These are phyloP conservation scores for Rhodotorula kratochvilovae DNA, from an alignment of 768 basidiomycete genomes.

Conservation along the genomic window DNA sequence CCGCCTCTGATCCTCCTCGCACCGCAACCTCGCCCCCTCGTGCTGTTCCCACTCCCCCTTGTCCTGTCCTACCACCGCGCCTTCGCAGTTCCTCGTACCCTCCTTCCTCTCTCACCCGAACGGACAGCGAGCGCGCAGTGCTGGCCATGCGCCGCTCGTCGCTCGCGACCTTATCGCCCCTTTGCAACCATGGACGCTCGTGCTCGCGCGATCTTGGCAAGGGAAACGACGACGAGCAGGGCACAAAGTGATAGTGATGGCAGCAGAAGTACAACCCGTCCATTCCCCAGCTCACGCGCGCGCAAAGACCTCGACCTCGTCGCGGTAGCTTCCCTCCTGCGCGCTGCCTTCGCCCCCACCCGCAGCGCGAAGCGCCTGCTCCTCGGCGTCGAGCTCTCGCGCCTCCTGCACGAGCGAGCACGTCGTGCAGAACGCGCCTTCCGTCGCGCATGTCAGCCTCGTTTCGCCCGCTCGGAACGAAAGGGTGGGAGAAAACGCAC, in stretches of 20 bases:
- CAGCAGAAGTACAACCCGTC: too few relatives aligned
- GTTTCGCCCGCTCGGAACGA: not conserved
- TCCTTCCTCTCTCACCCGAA: not conserved
- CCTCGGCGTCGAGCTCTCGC: slow-evolving; percentile 36
- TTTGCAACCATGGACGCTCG: not conserved
- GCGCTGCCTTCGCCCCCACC: not conserved
- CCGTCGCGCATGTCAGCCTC: not conserved
- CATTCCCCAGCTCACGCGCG: too few relatives aligned
- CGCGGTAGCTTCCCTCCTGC: slow-evolving; percentile 12
- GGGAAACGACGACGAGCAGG: too few relatives aligned
- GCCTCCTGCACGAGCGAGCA: slow-evolving; percentile 37
- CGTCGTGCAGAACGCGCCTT: slow-evolving; percentile 24
- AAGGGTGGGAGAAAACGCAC: slow-evolving; percentile 1
- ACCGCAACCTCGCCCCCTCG: not conserved
- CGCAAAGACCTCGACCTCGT: slow-evolving; percentile 24
- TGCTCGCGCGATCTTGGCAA: too few relatives aligned
- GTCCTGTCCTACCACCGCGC: not conserved
- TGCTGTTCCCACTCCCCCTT: not conserved
- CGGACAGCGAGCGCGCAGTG: too few relatives aligned
- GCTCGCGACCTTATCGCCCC: not conserved
- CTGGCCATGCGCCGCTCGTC: too few relatives aligned
- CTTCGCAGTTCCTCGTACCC: not conserved
- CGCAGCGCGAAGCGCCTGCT: slow-evolving; percentile 13
- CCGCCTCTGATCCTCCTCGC: not conserved
- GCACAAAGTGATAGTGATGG: too few relatives aligned